A percentile compares a stretch with the other conserved stretches of the same genome.
Conservation (phyloP, 768 basidiomycete species). For the Tulasnella calospora region DNA sequence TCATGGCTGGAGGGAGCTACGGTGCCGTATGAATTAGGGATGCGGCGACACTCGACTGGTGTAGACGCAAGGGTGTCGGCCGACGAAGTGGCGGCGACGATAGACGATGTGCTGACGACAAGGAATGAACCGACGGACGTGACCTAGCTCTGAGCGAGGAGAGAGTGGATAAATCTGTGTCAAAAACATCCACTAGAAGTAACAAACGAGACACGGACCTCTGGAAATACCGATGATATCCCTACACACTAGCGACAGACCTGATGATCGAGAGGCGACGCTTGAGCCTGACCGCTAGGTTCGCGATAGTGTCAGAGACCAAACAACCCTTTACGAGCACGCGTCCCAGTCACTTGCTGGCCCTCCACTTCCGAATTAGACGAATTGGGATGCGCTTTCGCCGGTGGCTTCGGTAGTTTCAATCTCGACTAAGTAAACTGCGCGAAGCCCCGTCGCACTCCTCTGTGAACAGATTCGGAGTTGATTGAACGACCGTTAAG, state of each 20-base stretch:
- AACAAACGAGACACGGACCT: not conserved
- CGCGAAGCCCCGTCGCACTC: not conserved
- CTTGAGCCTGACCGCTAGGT: not conserved
- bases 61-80: not conserved
- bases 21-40: too few relatives aligned
- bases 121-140: not conserved
- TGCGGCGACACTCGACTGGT: not conserved
- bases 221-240: not conserved
- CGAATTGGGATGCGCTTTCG: not conserved
- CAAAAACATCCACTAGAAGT: not conserved
- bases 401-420: not conserved
- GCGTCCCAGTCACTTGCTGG: not conserved
- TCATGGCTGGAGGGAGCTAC: not conserved
- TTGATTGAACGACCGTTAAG: not conserved
- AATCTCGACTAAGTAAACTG: not conserved
- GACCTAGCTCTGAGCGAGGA: not conserved
- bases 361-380: not conserved
- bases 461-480: not conserved
- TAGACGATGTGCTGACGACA: not conserved
- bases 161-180: not conserved
- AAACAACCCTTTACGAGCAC: not conserved
- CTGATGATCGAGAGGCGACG: not conserved
- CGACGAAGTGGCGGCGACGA: not conserved
- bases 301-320: not conserved
- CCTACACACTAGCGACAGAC: not conserved